Percentiles rank a stretch among this genome's conserved stretches.
phyloP scores from a whole-genome alignment of 208 protist species.

The Trypanosoma lewisi region DNA sequence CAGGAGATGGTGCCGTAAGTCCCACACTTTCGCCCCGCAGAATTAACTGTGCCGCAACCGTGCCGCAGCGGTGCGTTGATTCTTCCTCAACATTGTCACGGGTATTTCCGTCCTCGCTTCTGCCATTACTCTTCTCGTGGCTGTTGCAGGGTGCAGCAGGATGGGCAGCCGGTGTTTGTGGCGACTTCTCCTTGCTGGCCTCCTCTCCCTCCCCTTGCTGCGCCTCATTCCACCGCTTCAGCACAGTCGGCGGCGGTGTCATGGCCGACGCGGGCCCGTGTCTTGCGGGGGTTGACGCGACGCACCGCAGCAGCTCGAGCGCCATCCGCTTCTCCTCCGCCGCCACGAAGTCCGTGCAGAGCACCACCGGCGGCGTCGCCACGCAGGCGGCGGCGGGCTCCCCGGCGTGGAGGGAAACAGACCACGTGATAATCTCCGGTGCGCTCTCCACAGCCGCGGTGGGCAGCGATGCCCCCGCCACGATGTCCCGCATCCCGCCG shows the following conservation, averaged over 20 bases:
- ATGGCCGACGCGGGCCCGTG: background rate
- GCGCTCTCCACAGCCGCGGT: constrained; percentile 37
- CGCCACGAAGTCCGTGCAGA: constrained; percentile 38
- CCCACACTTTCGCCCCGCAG: background rate
- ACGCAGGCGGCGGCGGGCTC: constrained; percentile 20
- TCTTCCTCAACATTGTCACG: background rate
- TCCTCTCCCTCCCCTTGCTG: background rate
- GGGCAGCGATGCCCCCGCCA: constrained; percentile 44
- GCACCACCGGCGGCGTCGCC: constrained; percentile 54
- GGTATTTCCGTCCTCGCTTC: background rate
- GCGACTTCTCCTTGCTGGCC: background rate
- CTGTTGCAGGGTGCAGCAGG: background rate
- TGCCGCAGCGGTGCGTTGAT: constrained; percentile 8
- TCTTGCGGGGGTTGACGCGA: background rate
- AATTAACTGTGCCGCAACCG: constrained; percentile 5
- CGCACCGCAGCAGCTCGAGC: constrained; percentile 27
- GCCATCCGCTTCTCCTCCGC: constrained; percentile 31
- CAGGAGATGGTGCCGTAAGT: background rate
- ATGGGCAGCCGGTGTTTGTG: constrained; percentile 2
- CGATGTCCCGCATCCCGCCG: constrained; percentile 84
- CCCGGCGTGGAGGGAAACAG: constrained; percentile 32
- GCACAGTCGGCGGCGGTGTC: constrained; percentile 14
- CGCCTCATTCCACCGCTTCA: constrained; percentile 3
- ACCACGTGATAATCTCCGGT: constrained; percentile 78
- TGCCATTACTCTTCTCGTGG: background rate